phyloP scores from a whole-genome alignment of 805 yeast genomes.

The Danielia reshetovae region DNA sequence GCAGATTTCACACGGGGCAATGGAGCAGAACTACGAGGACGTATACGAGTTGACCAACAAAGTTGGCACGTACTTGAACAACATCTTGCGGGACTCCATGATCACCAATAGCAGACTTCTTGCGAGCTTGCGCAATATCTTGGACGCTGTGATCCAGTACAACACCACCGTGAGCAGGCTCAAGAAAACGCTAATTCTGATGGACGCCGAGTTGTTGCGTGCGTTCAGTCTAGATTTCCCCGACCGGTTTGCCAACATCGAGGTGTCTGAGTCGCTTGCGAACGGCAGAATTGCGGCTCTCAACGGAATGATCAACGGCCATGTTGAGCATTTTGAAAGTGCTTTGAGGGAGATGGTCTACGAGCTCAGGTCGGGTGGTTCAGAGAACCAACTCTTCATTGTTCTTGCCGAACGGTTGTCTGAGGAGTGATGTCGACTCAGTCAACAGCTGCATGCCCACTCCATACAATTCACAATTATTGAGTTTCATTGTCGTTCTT shows the following conservation, averaged over 20 bases:
- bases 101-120: conserved; percentile 57
- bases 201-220: conserved; percentile 46
- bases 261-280: conserved; percentile 34
- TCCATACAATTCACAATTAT: neutral
- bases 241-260: conserved; percentile 32
- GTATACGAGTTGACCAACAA: conserved; percentile 32
- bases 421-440: neutral
- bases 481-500: neutral
- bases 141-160: conserved; percentile 45
- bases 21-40: conserved; percentile 7
- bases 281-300: conserved; percentile 9
- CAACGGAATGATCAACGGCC: conserved; percentile 15
- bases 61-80: conserved; percentile 57
- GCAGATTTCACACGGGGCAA: conserved; percentile 4
- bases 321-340: conserved; percentile 14
- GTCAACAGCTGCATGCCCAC: neutral
- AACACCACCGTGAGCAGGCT: conserved; percentile 49
- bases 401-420: conserved; percentile 11
- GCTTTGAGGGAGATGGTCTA: conserved; percentile 7
- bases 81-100: conserved; percentile 61
- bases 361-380: conserved; percentile 10
- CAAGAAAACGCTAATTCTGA: conserved; percentile 47
- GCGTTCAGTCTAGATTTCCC: conserved; percentile 25
- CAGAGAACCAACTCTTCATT: conserved; percentile 11
- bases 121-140: conserved; percentile 40